These are phyloP conservation scores for Dactylella cylindrospora DNA, from an alignment of 2,329 filamentous ascomycete genomes.

Conservation along the genomic window DNA sequence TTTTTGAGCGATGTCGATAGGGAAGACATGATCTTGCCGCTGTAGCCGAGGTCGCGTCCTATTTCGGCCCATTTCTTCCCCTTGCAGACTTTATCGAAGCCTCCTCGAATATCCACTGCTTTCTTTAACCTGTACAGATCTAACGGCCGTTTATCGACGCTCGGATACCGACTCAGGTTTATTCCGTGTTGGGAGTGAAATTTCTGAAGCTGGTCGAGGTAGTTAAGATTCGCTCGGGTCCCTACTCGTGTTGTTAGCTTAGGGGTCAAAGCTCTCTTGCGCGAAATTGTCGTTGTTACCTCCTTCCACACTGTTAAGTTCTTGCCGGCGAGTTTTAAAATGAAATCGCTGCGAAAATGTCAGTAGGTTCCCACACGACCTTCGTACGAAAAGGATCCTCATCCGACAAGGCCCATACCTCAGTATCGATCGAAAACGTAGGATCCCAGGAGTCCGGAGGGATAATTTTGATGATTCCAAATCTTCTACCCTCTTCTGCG, in stretches of 20 bases:
- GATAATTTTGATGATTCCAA: conserved; percentile 92
- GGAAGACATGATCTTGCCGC: conserved; percentile 99
- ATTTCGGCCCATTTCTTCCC: conserved; percentile 99
- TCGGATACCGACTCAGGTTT: conserved; percentile 89
- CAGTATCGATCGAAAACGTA: conserved; percentile 91
- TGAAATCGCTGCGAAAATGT: conserved; percentile 73
- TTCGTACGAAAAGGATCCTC: background rate
- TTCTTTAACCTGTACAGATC: conserved; percentile 96
- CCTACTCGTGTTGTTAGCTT: conserved; percentile 57
- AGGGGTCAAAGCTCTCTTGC: background rate
- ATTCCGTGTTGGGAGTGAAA: conserved; percentile 97
- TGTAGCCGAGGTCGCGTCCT: conserved; percentile 92
- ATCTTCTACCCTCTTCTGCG: conserved; percentile 77
- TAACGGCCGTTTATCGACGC: conserved; percentile 94
- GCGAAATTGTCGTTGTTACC: conserved; percentile 57
- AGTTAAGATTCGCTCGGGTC: conserved; percentile 91
- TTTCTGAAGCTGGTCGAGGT: conserved; percentile 90
- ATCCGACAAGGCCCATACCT: conserved; percentile 62
- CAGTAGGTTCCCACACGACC: background rate
- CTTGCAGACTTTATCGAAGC: conserved; percentile 96
- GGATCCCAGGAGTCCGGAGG: conserved; percentile 94
- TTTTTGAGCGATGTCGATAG: conserved; percentile 97
- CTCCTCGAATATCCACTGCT: conserved; percentile 88
- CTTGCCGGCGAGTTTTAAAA: conserved; percentile 92
- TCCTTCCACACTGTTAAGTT: conserved; percentile 97